Evolutionary conservation across 2,329 filamentous ascomycete species (phyloP).

Genomic region (Ascochyta koolunga): DNA sequence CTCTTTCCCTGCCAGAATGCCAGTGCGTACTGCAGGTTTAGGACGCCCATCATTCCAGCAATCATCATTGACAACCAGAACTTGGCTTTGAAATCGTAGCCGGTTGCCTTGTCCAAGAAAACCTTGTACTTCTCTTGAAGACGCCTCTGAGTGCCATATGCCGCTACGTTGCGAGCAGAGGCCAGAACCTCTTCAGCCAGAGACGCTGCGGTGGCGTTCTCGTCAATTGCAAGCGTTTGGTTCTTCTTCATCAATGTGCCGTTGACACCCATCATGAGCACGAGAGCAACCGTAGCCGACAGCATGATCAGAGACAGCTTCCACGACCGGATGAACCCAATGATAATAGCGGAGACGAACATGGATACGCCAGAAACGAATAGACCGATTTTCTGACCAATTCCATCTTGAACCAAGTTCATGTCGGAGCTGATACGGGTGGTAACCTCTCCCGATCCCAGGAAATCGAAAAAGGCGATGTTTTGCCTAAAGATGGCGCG

Average conservation of each 20-base stretch:
- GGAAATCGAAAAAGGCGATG: slow-evolving; percentile 69
- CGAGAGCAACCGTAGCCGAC: slow-evolving; percentile 75
- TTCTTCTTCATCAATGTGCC: slow-evolving; percentile 80
- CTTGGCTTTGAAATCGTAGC: slow-evolving; percentile 78
- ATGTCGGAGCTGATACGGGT: slow-evolving; percentile 95
- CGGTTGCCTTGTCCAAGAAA: slow-evolving; percentile 75
- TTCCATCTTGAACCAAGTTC: slow-evolving; percentile 91
- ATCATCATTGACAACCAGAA: slow-evolving; percentile 77
- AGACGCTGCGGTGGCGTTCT: slow-evolving; percentile 84
- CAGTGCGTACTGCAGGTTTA: slow-evolving; percentile 72
- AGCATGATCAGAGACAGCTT: slow-evolving; percentile 91
- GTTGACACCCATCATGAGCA: slow-evolving; percentile 76
- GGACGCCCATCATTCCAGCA: slow-evolving; percentile 78
- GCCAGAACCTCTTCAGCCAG: slow-evolving; percentile 94
- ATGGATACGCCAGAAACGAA: slow-evolving; percentile 43
- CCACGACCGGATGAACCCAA: slow-evolving; percentile 91
- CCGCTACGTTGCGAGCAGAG: slow-evolving; percentile 88
- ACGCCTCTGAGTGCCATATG: slow-evolving; percentile 92
- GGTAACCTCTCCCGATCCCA: slow-evolving; percentile 93
- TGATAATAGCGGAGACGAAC: slow-evolving; percentile 88
- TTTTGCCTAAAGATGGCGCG: slow-evolving; percentile 56
- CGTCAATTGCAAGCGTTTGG: slow-evolving; percentile 71
- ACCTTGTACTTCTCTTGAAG: slow-evolving; percentile 84
- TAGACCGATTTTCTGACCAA: slow-evolving; percentile 55
- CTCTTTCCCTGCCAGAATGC: slow-evolving; percentile 56